Evolutionary conservation across 2,329 filamentous ascomycete species (phyloP), one percentile per base, ranked within the genome.

Genomic region (Xylariomycetidae sp.): DNA sequence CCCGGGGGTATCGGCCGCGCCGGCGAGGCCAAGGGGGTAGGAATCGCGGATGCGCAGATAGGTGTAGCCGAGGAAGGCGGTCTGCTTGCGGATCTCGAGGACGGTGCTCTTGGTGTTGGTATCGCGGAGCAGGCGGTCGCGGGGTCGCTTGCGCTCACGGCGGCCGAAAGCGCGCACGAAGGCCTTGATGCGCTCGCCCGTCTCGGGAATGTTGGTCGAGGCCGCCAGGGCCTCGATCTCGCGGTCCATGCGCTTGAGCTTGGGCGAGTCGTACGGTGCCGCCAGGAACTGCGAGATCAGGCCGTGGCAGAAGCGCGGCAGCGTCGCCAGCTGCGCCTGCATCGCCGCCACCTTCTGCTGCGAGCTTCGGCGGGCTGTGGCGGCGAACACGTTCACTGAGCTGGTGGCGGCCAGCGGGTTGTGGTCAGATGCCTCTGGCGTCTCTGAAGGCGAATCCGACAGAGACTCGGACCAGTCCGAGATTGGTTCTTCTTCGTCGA

Each of bases 61-160:
- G 2, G 84, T 86, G 56, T 98, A 98, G 1, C 90, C 90, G 40
- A 93, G 61, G 58, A 96, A 96, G 0, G 87, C 88, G 17, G 76
- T 83, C 54, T 73, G 74, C 60, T 90, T 94, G 38, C 92, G 75
- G 43, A 92, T 72, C 46, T 85, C 79, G 58, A 96, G 65, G n/a
- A 83, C 87, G 12, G 70, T 66, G 25, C 68, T 70, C 25, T 77
- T 81, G 6, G 82, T 72, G 7, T 66, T 61, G 17, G 70, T 71
- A 57, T 96, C 90, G 26, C 90, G 72, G 18, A 96, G 64, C 37
- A 96, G 61, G 49, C 83, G 82, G 58, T 98, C 92, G n/a, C 89
- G 72, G 0, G 90, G 79, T 40, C 89, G 65, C 57, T 85, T 92
- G 54, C 73, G 80, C 53, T 89, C 82, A 50, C 79, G 82, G 31